Conservation (phyloP, 2,329 filamentous ascomycete species). For the Pseudogymnoascus sp. region DNA sequence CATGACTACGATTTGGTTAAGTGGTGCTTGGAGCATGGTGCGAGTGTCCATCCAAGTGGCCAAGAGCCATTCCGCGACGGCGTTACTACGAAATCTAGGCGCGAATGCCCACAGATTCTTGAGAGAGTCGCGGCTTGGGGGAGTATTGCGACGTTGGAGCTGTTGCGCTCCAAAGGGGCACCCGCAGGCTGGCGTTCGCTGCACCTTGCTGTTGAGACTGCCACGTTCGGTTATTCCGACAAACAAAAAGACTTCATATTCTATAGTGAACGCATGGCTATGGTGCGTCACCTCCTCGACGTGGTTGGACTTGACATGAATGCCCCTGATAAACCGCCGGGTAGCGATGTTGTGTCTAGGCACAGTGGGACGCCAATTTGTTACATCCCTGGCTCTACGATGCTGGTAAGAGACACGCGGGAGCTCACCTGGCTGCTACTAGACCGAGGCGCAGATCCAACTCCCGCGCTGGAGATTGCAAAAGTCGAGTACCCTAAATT, state of each 20-base stretch:
- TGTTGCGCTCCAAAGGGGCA: slow-evolving; percentile 11
- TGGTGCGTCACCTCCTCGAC: slow-evolving; percentile 12
- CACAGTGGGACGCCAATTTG: slow-evolving; percentile 7
- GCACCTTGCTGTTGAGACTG: slow-evolving; percentile 10
- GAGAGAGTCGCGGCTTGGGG: not conserved
- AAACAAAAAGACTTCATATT: not conserved
- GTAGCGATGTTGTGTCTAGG: not conserved
- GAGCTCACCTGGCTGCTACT: slow-evolving; percentile 10
- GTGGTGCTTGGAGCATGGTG: slow-evolving; percentile 11
- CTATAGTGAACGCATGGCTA: slow-evolving; percentile 8
- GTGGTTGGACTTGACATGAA: slow-evolving; percentile 10
- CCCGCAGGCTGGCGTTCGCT: slow-evolving; percentile 9
- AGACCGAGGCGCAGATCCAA: slow-evolving; percentile 12
- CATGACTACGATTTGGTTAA: not conserved
- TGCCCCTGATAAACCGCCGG: not conserved
- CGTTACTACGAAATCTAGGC: not conserved
- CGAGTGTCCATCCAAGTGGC: slow-evolving; percentile 1
- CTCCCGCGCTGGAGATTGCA: not conserved
- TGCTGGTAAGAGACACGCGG: not conserved
- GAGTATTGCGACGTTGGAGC: slow-evolving; percentile 11
- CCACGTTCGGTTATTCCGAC: not conserved
- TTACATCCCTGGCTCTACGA: slow-evolving; percentile 3
- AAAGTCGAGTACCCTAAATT: not conserved
- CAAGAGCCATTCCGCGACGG: not conserved
- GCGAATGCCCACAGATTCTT: not conserved